Base-by-base conservation (phyloP, 108 stramenopile genomes). In the Aureococcus anophagefferens region DNA sequence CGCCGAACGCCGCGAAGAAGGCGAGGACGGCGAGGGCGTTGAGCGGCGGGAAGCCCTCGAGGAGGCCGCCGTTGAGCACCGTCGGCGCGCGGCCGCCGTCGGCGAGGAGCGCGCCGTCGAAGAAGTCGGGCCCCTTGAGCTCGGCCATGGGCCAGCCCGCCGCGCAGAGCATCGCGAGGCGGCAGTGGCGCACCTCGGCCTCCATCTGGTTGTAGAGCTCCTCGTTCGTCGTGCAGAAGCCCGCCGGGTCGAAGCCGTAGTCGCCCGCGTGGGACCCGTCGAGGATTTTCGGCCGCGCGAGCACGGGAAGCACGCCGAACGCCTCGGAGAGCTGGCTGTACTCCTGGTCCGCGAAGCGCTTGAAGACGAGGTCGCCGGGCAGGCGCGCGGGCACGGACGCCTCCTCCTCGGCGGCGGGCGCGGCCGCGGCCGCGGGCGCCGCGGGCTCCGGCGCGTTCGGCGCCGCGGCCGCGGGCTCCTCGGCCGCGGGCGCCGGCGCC, bases 171-270 rank as follows among this genome's bases (percentile, higher is more conserved):
- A 94, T 94, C 34, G 89, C 89, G 73, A 94, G 72, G 35, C 93
- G 83, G 29, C 90, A 90, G 72, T 94, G 93, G n/a, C 91, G 86
- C 68, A 94, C 87, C 77, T 94, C 93, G 36, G 90, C 87, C 70
- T 91, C 91, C 32, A 35, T n/a, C 36, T 25, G 18, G 18, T 11
- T 13, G 28, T 30, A 30, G 36, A 71, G 62, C 64, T 62, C 13
- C n/a, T 4, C 70, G 18, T 71, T 63, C n/a, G 21, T 28, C 30
- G n/a, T 30, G 29, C 17, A 9, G 29, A 71, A 71, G 30, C 70
- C 70, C 30, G 40, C 29, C n/a, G 62, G 59, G 15, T 63, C 62
- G 5, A 63, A 63, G 4, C 70, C 62, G 15, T 44, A 17, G 29
- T 71, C 70, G 25, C 70, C 59, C 30, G 62, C 1, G 14, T 14